phyloP scores from a whole-genome alignment of 352 stramenopile species.

The Globisporangium okanoganense region DNA sequence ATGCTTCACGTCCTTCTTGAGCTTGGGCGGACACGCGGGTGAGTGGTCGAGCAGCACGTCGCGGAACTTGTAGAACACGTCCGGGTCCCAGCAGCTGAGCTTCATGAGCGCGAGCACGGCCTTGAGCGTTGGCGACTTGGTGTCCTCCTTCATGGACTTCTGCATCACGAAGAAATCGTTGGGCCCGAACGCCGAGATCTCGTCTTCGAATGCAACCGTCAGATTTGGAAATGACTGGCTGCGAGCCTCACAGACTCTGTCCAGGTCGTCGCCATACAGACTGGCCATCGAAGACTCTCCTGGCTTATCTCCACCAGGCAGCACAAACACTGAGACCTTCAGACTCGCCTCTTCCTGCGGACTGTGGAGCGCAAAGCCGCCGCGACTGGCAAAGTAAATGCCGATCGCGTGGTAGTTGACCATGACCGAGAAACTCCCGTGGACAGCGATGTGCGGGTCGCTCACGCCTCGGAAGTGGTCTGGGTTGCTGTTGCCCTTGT shows the following conservation, averaged over 20 bases:
- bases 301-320: constrained; percentile 26
- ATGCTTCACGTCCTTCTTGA: constrained; percentile 80
- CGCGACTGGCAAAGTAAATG: constrained; percentile 86
- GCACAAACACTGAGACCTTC: constrained; percentile 88
- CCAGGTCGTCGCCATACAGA: constrained; percentile 51
- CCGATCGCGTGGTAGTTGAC: constrained; percentile 95
- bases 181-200: constrained; percentile 88
- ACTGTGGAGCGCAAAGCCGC: constrained; percentile 91
- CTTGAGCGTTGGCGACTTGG: constrained; percentile 77
- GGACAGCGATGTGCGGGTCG: constrained; percentile 94
- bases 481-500: constrained; percentile 93
- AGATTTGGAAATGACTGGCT: constrained; percentile 67
- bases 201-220: constrained; percentile 73
- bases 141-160: constrained; percentile 82
- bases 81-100: constrained; percentile 90
- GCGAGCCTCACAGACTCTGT: constrained; percentile 57
- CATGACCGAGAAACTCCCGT: constrained; percentile 95
- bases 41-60: constrained; percentile 89
- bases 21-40: constrained; percentile 48
- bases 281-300: constrained; percentile 21
- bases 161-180: constrained; percentile 96
- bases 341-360: constrained; percentile 91
- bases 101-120: constrained; percentile 89
- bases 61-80: constrained; percentile 96
- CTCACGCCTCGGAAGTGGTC: constrained; percentile 89